Evolutionary conservation across 495 filamentous ascomycete genomes (phyloP).

Genomic region (Neurospora cerealis): DNA sequence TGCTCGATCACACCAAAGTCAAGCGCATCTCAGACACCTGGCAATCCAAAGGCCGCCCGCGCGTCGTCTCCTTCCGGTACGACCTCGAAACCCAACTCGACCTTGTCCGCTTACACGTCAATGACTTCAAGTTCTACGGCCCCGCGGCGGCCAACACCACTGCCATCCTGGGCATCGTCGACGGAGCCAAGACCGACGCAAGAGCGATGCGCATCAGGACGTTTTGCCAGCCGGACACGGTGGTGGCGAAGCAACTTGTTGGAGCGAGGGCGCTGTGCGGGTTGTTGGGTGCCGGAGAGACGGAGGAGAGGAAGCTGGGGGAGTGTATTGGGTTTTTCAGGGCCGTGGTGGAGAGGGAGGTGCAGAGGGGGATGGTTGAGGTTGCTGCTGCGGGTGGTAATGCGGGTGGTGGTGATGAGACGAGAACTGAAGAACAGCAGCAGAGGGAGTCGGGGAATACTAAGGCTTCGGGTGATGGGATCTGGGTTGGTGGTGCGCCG

Average conservation of each 20-base stretch:
- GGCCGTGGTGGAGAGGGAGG: slow-evolving; percentile 23
- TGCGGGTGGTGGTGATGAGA: background rate
- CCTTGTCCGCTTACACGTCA: slow-evolving; percentile 26
- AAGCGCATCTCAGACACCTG: slow-evolving; percentile 27
- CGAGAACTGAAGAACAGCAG: background rate
- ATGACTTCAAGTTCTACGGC: slow-evolving; percentile 36
- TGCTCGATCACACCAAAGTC: slow-evolving; percentile 24
- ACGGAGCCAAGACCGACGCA: slow-evolving; percentile 31
- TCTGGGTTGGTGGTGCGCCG: background rate
- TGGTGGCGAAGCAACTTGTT: slow-evolving; percentile 37
- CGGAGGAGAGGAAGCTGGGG: slow-evolving; percentile 24
- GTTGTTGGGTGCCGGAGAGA: slow-evolving; percentile 22
- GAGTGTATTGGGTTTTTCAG: slow-evolving; percentile 31
- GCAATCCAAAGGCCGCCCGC: slow-evolving; percentile 31
- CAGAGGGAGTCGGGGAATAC: background rate
- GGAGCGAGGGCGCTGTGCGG: slow-evolving; percentile 30
- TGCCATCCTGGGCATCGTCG: slow-evolving; percentile 23
- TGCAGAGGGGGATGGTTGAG: background rate
- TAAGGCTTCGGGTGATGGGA: background rate
- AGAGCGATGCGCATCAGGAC: slow-evolving; percentile 30
- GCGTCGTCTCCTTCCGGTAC: slow-evolving; percentile 35
- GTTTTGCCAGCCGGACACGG: slow-evolving; percentile 36
- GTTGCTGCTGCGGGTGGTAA: background rate
- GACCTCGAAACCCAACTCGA: slow-evolving; percentile 42
- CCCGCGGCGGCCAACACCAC: slow-evolving; percentile 13